A percentile compares a stretch with the other conserved stretches of the same genome.
Evolutionary conservation across 1,284 basidiomycete species (phyloP).

Genomic region (Malassezia japonica): DNA sequence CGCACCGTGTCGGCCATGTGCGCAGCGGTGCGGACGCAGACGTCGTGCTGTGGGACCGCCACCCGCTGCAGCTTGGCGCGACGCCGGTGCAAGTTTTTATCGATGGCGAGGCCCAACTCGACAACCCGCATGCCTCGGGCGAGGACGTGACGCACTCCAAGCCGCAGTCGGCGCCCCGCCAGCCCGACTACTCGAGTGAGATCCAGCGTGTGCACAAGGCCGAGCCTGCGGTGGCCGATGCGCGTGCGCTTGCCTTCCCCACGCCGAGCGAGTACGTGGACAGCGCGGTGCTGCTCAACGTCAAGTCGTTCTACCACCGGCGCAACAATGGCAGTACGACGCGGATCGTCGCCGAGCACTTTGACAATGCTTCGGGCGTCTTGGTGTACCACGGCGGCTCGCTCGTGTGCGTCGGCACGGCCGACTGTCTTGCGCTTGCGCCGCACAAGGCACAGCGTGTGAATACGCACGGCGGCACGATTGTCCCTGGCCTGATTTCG

Average conservation of each 20-base stretch:
- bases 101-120: constrained; percentile 53
- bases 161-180: neutral
- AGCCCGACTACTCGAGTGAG: constrained; percentile 25
- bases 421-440: constrained; percentile 1
- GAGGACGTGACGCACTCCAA: neutral
- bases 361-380: constrained; percentile 1
- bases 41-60: constrained; percentile 79
- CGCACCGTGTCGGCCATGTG: constrained; percentile 70
- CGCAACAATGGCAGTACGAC: neutral
- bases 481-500: constrained; percentile 20
- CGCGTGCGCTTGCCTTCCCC: constrained; percentile 28
- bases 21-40: constrained; percentile 58
- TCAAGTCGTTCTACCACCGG: constrained; percentile 7
- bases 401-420: constrained; percentile 19
- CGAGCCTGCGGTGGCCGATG: constrained; percentile 22
- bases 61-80: constrained; percentile 60
- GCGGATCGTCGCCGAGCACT: neutral
- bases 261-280: constrained; percentile 7
- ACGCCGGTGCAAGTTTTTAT: constrained; percentile 57
- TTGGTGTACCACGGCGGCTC: constrained; percentile 16
- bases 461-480: constrained; percentile 20
- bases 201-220: constrained; percentile 21
- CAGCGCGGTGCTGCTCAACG: constrained; percentile 27
- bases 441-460: constrained; percentile 2
- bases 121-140: neutral